These are phyloP conservation scores for Capsicum pubescens DNA, from an alignment of 257 asterid genomes.

Conservation along the genomic window DNA sequence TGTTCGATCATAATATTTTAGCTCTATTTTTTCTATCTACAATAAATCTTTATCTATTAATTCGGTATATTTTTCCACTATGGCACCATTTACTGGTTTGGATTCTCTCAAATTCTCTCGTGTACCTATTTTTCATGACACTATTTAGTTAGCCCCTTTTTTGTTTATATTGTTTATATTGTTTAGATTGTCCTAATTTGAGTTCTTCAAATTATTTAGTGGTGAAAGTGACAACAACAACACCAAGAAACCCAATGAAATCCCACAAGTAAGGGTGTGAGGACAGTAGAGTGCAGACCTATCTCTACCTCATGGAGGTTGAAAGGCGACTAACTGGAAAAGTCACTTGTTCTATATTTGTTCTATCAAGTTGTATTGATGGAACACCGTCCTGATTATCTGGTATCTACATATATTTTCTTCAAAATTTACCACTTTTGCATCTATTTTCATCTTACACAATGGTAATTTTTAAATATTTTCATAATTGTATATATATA, in stretches of 20 bases:
- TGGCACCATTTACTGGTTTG: background rate
- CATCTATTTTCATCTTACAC: background rate
- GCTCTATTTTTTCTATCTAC: background rate
- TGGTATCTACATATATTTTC: background rate
- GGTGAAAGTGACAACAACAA: too few species aligned
- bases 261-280: too few species aligned
- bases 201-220: too few species aligned
- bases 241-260: too few species aligned
- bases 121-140: too few species aligned
- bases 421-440: background rate
- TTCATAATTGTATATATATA: background rate
- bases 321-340: too few species aligned
- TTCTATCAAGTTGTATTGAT: background rate
- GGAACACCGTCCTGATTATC: constrained; percentile 1
- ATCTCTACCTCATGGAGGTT: too few species aligned
- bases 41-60: background rate
- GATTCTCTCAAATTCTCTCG: background rate
- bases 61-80: background rate
- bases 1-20: background rate
- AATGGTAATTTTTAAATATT: too few species aligned
- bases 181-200: too few species aligned
- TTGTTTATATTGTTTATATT: too few species aligned
- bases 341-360: background rate
- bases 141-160: too few species aligned
- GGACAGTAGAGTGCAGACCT: too few species aligned